Percentiles rank a stretch among this genome's conserved stretches.
Evolutionary conservation across 306 rosid genomes (phyloP).

Genomic region (Castanea sativa): DNA sequence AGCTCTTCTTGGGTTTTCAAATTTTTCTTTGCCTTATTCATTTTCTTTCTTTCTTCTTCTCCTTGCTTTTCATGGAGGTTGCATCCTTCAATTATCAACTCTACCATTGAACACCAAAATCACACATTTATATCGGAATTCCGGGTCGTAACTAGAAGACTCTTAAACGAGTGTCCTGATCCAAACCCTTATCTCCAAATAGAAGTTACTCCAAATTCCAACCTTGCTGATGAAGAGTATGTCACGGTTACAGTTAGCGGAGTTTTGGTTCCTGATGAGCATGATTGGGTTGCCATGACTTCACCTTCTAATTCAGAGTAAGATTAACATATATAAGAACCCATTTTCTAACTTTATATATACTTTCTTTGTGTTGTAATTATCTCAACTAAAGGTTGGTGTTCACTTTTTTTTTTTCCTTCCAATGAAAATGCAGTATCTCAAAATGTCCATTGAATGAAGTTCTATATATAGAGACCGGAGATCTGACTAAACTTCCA

Average conservation of each 20-base stretch:
- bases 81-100: conserved; percentile 28
- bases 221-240: conserved; percentile 43
- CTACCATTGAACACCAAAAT: conserved; percentile 39
- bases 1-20: conserved; percentile 10
- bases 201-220: conserved; percentile 26
- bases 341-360: too few relatives aligned
- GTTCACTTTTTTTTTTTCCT: neutral
- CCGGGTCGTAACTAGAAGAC: conserved; percentile 51
- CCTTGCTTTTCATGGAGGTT: conserved; percentile 15
- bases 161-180: conserved; percentile 32
- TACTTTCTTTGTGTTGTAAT: neutral
- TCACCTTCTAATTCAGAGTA: conserved; percentile 75
- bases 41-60: conserved; percentile 6
- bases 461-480: conserved; percentile 54
- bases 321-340: conserved; percentile 4
- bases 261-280: conserved; percentile 39
- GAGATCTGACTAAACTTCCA: conserved; percentile 67
- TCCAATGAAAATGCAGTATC: conserved; percentile 39
- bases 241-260: conserved; percentile 57
- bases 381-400: neutral
- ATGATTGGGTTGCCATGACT: conserved; percentile 81
- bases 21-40: neutral
- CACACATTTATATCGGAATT: conserved; percentile 67
- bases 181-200: conserved; percentile 31
- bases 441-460: conserved; percentile 29